Conservation (phyloP, 1,284 basidiomycete genomes). For the Fomitopsis palustris region DNA sequence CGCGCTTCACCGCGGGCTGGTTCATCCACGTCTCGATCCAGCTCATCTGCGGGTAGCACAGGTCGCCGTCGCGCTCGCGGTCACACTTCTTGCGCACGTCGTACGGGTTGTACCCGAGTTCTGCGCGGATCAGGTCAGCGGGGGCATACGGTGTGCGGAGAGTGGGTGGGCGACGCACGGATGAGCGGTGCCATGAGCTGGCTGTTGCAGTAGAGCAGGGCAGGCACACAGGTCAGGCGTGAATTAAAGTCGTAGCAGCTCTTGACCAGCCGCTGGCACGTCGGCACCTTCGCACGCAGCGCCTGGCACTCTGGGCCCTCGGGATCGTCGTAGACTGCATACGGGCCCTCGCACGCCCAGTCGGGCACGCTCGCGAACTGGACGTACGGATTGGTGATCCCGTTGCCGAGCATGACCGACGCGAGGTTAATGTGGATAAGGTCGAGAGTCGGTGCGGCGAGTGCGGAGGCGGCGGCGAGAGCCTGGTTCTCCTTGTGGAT, state of each 20-base stretch:
- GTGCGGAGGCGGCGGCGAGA: constrained; percentile 37
- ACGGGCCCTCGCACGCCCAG: constrained; percentile 79
- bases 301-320: constrained; percentile 63
- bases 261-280: constrained; percentile 67
- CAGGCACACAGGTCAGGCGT: constrained; percentile 60
- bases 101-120: constrained; percentile 73
- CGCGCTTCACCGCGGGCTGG: constrained; percentile 64
- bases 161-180: constrained; percentile 39
- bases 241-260: constrained; percentile 60
- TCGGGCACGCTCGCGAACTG: constrained; percentile 79
- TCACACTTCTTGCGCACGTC: constrained; percentile 82
- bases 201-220: constrained; percentile 59
- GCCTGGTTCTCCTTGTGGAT: constrained; percentile 76
- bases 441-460: constrained; percentile 28
- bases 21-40: constrained; percentile 86
- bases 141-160: constrained; percentile 15
- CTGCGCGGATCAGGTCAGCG: constrained; percentile 27
- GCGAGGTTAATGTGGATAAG: constrained; percentile 71
- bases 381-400: constrained; percentile 71
- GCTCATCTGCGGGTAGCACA: constrained; percentile 76
- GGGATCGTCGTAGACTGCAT: constrained; percentile 69
- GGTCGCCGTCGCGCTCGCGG: constrained; percentile 60
- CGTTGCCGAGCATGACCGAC: constrained; percentile 81
- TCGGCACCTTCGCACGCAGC: constrained; percentile 62
- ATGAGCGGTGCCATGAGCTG: constrained; percentile 58